These are phyloP conservation scores for Galium porrigens DNA, from an alignment of 305 asterid species.

Conservation along the genomic window DNA sequence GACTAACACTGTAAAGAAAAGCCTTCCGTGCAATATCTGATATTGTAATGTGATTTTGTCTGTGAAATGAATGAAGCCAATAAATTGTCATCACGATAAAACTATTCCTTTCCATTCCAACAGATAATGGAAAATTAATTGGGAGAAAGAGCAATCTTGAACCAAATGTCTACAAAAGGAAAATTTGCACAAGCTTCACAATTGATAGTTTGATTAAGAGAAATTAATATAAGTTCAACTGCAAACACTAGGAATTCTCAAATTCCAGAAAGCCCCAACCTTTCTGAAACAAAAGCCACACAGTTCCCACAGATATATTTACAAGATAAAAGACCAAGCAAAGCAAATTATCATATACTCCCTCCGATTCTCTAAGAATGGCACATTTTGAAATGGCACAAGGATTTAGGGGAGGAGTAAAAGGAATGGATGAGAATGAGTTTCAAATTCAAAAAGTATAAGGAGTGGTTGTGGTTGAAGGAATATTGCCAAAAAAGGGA, in stretches of 20 bases:
- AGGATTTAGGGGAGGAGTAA: too few species aligned
- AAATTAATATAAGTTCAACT: background rate
- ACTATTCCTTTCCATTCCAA: background rate
- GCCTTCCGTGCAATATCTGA: conserved; percentile 98
- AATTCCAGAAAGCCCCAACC: background rate
- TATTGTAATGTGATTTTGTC: conserved; percentile 87
- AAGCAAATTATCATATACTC: background rate
- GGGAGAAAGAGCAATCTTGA: background rate
- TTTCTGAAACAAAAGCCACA: background rate
- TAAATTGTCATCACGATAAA: conserved; percentile 23
- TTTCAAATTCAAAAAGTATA: too few species aligned
- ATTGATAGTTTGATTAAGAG: background rate
- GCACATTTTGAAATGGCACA: too few species aligned
- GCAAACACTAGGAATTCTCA: background rate
- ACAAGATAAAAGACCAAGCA: background rate
- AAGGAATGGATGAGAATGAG: too few species aligned
- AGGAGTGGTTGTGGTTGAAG: too few species aligned
- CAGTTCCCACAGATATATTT: background rate
- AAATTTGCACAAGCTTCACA: background rate
- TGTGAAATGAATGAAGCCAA: conserved; percentile 27
- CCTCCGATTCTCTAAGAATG: too few species aligned
- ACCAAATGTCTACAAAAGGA: background rate
- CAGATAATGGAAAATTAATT: background rate
- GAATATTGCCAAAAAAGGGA: too few species aligned
- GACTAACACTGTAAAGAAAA: conserved; percentile 86